Base-by-base conservation (phyloP, 495 filamentous ascomycete genomes). In the Friedmanniomyces endolithicus region DNA sequence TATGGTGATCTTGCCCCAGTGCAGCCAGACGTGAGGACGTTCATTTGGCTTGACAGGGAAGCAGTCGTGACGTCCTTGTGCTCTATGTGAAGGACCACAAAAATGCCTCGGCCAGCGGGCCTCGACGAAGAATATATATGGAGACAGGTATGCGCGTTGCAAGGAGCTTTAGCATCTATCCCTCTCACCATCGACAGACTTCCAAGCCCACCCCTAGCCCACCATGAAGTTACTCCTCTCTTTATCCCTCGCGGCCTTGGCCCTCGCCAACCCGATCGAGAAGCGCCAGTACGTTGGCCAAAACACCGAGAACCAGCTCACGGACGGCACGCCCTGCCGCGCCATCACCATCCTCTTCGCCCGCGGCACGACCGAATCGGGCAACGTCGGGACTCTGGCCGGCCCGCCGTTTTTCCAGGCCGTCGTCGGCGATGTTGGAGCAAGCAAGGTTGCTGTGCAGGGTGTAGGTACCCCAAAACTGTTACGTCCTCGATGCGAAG, bases 321-420 rank as follows among this genome's bases (percentile, higher is more conserved):
- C 25, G 35, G 52, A 48, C 52, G 52, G 52, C 27, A 48, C 52
- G n/a, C 33, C 52, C 24, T 58, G 56, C 56, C 44, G 45, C 35
- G 56, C 27, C 34, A 53, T 69, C 16, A 64, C 66, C 50, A 49
- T 70, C 22, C 59, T 71, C 35, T 71, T 65, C 39, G 69, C 69
- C 2, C 64, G 66, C 25, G 69, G 69, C 19, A 71, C 68, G 11
- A 58, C 58, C 19, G 67, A 67, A 35, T 17, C 14, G 7, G 68
- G 68, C 1, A 71, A 70, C 48, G 58, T 71, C 48, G 69, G 68
- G 0, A 58, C 50, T n/a, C 49, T 63, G 3, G 53, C 65, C 8
- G 68, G 68, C 17, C 64, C 60, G 6, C 58, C 61, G 2, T 64
- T 71, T 20, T 40, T 65, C 35, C 51, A 63, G n/a, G 59, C 59